These are phyloP conservation scores for Orbilia blumenaviensis DNA, from an alignment of 2,329 filamentous ascomycete species.

Conservation along the genomic window DNA sequence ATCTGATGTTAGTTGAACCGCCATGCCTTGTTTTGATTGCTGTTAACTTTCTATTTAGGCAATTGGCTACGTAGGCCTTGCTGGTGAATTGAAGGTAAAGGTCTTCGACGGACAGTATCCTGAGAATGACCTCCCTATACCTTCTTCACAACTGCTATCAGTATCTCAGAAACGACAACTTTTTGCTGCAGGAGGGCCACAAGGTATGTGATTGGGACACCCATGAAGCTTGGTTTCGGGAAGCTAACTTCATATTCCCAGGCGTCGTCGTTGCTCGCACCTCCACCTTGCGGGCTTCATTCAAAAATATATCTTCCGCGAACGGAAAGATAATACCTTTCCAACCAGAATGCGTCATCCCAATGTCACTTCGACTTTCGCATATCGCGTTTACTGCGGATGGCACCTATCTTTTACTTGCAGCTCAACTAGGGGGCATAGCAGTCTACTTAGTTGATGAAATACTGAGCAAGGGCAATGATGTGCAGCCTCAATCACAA, in stretches of 20 bases:
- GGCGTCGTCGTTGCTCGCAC: slow-evolving; percentile 79
- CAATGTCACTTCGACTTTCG: slow-evolving; percentile 78
- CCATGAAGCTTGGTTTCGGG: not conserved
- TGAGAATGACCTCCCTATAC: slow-evolving; percentile 70
- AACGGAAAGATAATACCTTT: slow-evolving; percentile 72
- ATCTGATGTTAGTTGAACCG: slow-evolving; percentile 73
- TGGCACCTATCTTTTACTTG: slow-evolving; percentile 82
- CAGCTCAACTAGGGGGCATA: slow-evolving; percentile 81
- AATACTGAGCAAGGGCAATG: slow-evolving; percentile 70
- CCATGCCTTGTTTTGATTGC: not conserved
- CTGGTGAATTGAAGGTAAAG: slow-evolving; percentile 82
- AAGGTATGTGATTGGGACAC: slow-evolving; percentile 60
- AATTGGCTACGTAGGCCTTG: slow-evolving; percentile 81
- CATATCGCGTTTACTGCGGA: slow-evolving; percentile 92
- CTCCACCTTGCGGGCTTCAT: slow-evolving; percentile 78
- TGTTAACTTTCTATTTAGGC: slow-evolving; percentile 63
- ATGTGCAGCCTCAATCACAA: slow-evolving; percentile 74
- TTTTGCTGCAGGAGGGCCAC: slow-evolving; percentile 85
- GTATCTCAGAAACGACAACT: slow-evolving; percentile 82
- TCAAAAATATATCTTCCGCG: slow-evolving; percentile 62
- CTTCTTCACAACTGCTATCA: slow-evolving; percentile 82
- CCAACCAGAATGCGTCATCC: slow-evolving; percentile 75
- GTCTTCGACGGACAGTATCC: slow-evolving; percentile 80
- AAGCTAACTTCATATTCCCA: slow-evolving; percentile 24
- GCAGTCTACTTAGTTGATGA: slow-evolving; percentile 80